These are phyloP conservation scores for Paraphaeosphaeria minitans DNA, from an alignment of 2,329 filamentous ascomycete genomes.

Conservation along the genomic window DNA sequence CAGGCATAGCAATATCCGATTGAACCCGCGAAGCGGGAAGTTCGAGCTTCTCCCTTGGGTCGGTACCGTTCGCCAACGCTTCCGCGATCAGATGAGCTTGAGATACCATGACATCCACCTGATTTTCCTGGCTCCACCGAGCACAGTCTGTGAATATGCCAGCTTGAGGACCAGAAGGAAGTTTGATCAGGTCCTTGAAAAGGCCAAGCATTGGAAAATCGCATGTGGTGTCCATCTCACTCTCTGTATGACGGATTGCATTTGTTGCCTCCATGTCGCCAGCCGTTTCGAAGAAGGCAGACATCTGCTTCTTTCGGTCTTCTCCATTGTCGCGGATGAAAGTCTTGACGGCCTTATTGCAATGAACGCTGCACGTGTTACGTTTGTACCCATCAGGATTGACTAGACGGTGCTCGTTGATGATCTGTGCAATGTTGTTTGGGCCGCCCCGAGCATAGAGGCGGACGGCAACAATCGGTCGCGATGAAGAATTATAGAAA, in stretches of 20 bases:
- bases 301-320: constrained; percentile 18
- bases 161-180: constrained; percentile 17
- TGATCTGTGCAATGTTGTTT: constrained; percentile 19
- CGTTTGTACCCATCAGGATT: constrained; percentile 30
- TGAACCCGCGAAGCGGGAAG: neutral
- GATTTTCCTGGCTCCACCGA: constrained; percentile 26
- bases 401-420: constrained; percentile 33
- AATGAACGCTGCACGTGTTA: constrained; percentile 40
- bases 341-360: constrained; percentile 28
- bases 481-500: constrained; percentile 36
- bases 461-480: constrained; percentile 31
- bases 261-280: constrained; percentile 27
- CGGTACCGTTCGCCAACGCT: neutral
- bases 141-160: constrained; percentile 39
- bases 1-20: neutral
- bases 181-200: constrained; percentile 21
- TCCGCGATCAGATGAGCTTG: constrained; percentile 1
- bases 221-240: constrained; percentile 2
- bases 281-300: constrained; percentile 14
- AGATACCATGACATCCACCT: constrained; percentile 9
- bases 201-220: constrained; percentile 28
- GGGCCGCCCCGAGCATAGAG: constrained; percentile 33
- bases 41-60: neutral
- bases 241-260: constrained; percentile 16
- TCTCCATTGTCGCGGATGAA: constrained; percentile 14